Base-by-base conservation (phyloP, 2,329 filamentous ascomycete species). In the Botrytis deweyae region DNA sequence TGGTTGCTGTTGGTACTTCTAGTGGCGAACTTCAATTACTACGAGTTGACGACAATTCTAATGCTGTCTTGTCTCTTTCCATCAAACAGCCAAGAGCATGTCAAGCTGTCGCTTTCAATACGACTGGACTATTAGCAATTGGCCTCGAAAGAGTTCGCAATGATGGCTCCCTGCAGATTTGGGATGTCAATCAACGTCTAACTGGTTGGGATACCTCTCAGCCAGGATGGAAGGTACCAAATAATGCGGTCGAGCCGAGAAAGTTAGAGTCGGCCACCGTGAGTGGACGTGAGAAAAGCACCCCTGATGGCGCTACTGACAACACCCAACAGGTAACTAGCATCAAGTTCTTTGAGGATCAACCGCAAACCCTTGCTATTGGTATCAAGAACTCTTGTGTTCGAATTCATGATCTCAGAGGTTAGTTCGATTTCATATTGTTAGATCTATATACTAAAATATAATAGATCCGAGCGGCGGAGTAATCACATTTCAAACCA, bases 161-260 rank as follows among this genome's bases (percentile, higher is more conserved):
- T 82, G 93, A 96, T 80, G 89, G 92, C 76, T 94, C 92, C 78
- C 86, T 97, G 67, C 93, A 95, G 78, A 91, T 96, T 44, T 96
- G 93, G 88, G 93, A 97, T 81, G 87, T 94, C 72, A 91, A 88
- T 77, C 88, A 81, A 75, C 79, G 89, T 58, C 85, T 89, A 66
- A 87, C 85, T 33, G 85, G 82, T 62, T 83, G 87, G 81, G 86
- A 86, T 77, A 80, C 84, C 49, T 83, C 81, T 25, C 81, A 82
- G 33, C 83, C 82, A 46, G 89, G 89, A 38, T 89, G 80, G 80
- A 76, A 69, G 25, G 76, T 77, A 25, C 74, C 78, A 38, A 68
- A 73, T 46, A 76, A 78, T 68, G 75, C 72, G 22, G 73, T 76
- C 36, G 87, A 90, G 82, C 84, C 92, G 75, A 81, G 88, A 80